These are phyloP conservation scores for Elongisporangium anandrum DNA, from an alignment of 352 stramenopile genomes.

Conservation along the genomic window DNA sequence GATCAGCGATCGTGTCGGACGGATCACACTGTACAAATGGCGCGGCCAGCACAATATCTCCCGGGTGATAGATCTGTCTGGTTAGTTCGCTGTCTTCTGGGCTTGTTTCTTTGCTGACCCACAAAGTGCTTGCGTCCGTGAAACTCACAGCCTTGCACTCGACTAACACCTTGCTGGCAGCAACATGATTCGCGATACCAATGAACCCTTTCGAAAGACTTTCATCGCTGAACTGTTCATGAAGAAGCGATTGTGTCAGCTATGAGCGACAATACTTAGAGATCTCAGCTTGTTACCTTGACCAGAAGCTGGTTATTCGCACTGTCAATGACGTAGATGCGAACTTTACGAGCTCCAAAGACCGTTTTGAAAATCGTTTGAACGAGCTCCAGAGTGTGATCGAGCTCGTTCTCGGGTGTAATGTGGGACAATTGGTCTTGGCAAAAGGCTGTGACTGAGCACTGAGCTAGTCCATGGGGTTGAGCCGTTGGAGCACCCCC, in stretches of 20 bases:
- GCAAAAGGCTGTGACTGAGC: constrained; percentile 65
- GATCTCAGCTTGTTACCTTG: constrained; percentile 34
- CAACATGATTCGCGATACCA: constrained; percentile 9
- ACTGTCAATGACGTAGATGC: constrained; percentile 61
- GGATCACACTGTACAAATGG: constrained; percentile 46
- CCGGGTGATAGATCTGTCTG: constrained; percentile 30
- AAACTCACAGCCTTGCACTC: constrained; percentile 17
- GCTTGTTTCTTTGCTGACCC: background rate
- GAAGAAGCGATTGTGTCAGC: too few species aligned
- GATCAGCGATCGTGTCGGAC: constrained; percentile 13
- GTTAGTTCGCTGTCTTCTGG: constrained; percentile 10
- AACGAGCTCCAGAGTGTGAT: constrained; percentile 71
- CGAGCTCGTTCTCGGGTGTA: constrained; percentile 69
- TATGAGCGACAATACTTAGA: background rate
- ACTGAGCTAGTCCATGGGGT: constrained; percentile 42
- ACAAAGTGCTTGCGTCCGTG: constrained; percentile 13
- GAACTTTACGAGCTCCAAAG: constrained; percentile 53
- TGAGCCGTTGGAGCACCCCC: constrained; percentile 25
- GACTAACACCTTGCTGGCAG: constrained; percentile 17
- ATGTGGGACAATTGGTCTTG: constrained; percentile 76
- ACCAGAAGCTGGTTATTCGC: constrained; percentile 31
- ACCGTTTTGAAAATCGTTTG: constrained; percentile 46
- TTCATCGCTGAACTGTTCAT: constrained; percentile 54
- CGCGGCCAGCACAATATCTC: constrained; percentile 33
- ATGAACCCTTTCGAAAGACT: constrained; percentile 34